Conservation (phyloP, 2,329 filamentous ascomycete species). For the Nigrospora sphaerica region DNA sequence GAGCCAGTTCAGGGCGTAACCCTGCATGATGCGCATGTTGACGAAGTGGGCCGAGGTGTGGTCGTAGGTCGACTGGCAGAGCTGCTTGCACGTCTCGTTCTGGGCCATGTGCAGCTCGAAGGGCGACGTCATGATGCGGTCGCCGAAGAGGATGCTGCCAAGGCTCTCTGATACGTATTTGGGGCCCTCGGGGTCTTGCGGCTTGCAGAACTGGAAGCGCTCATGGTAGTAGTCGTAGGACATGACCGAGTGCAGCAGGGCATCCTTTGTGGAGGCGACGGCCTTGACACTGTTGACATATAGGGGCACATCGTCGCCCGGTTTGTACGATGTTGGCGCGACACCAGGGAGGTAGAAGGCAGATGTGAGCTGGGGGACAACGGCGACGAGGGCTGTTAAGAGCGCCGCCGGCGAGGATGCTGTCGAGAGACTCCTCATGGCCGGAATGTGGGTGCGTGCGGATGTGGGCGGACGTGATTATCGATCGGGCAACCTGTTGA, state of each 20-base stretch:
- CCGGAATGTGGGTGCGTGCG: slow-evolving; percentile 3
- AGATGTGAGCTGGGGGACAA: slow-evolving; percentile 44
- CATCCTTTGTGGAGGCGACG: slow-evolving; percentile 67
- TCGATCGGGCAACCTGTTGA: too few relatives aligned
- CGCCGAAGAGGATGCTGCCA: slow-evolving; percentile 94
- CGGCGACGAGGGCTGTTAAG: slow-evolving; percentile 39
- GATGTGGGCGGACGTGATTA: too few relatives aligned
- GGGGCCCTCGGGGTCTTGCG: slow-evolving; percentile 56
- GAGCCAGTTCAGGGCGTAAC: slow-evolving; percentile 91
- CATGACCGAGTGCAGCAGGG: slow-evolving; percentile 82
- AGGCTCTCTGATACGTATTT: slow-evolving; percentile 79
- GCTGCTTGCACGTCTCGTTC: slow-evolving; percentile 79
- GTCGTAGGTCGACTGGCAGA: slow-evolving; percentile 64
- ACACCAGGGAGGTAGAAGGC: slow-evolving; percentile 97
- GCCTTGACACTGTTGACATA: slow-evolving; percentile 92
- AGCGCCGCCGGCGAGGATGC: slow-evolving; percentile 42
- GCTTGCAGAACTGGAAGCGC: slow-evolving; percentile 81
- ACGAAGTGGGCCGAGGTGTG: slow-evolving; percentile 67
- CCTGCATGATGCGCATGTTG: slow-evolving; percentile 73
- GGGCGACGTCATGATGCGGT: slow-evolving; percentile 94
- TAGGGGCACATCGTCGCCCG: slow-evolving; percentile 72
- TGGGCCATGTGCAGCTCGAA: slow-evolving; percentile 81
- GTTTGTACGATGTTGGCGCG: slow-evolving; percentile 84
- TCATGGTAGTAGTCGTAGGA: slow-evolving; percentile 95
- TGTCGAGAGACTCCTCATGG: slow-evolving; percentile 38